Percentiles rank a stretch among this genome's conserved stretches.
These are phyloP conservation scores for Rhizopus sp. DNA, from an alignment of 371 early-diverging fungal genomes.

Conservation along the genomic window DNA sequence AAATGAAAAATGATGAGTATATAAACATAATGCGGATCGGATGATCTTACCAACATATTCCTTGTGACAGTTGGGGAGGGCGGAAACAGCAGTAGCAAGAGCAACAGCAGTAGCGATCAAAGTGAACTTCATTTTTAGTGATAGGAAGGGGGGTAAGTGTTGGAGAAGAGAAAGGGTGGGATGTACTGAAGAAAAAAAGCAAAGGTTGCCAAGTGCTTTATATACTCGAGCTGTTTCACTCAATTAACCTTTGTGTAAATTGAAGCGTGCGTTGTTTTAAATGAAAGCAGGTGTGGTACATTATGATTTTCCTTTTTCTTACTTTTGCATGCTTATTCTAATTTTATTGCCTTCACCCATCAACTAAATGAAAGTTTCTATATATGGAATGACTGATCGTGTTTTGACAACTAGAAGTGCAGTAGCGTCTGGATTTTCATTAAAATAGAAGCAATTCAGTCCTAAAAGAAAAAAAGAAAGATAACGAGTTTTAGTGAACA, in stretches of 20 bases:
- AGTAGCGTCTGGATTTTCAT: too few relatives aligned
- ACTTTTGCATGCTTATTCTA: not conserved
- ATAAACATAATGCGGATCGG: not conserved
- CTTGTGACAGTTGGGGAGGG: conserved; percentile 14
- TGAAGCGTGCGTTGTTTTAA: not conserved
- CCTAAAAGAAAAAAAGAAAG: too few relatives aligned
- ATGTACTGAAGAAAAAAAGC: not conserved
- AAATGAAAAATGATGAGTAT: not conserved
- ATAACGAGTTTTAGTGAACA: too few relatives aligned
- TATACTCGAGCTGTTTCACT: conserved; percentile 6
- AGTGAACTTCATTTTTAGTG: conserved; percentile 35
- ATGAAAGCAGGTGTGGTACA: conserved; percentile 1
- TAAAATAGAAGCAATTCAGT: not conserved
- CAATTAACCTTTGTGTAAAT: conserved; percentile 10
- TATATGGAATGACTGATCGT: not conserved
- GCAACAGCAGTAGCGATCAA: conserved; percentile 25
- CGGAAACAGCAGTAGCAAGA: conserved; percentile 19
- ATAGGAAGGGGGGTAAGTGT: conserved; percentile 27
- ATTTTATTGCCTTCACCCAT: not conserved
- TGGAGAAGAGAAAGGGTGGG: conserved; percentile 5
- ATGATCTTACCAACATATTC: conserved; percentile 20
- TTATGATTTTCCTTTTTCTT: not conserved
- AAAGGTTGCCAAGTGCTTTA: not conserved
- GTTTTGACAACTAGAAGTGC: not conserved
- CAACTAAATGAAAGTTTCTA: not conserved